Base-by-base conservation (phyloP, 1,284 basidiomycete genomes). In the Amylostereum chailletii region DNA sequence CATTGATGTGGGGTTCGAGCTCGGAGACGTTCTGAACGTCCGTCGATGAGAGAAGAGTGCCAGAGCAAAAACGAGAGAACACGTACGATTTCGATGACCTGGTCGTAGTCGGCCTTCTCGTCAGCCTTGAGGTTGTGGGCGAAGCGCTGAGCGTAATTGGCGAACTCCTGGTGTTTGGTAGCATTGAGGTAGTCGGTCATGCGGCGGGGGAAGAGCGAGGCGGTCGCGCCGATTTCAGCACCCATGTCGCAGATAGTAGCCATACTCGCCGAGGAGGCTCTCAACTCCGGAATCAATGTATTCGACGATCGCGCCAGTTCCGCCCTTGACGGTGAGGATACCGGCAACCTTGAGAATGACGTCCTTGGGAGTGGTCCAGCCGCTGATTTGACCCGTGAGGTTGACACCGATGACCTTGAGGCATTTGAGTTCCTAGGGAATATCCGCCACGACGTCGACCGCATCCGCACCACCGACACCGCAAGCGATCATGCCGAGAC, bases 181-280 rank as follows among this genome's bases (percentile, higher is more conserved):
- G 94, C 94, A 55, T 90, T 81, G 65, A 99, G 79, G 75, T 97
- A 99, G 67, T 86, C 81, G 61, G 69, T 79, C 94, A 98, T 98
- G 62, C 93, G 91, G 60, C 75, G 70, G 79, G 96, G 96, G 92
- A 99, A 99, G 61, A 98, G 71, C 26, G 95, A 98, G 47, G 96
- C 98, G 40, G 95, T 99, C 46, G 95, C 95, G 69, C 96, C 95
- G 62, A 99, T 98, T 74, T 99, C 95, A 64, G 96, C 96, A 80
- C 96, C 96, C 95, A 98, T 99, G 84, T 98, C 99, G 72, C 95
- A 98, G 62, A 96, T 94, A 47, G 95, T 98, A 53, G 91, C 96
- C 95, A 98, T 98, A 75, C 95, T 95, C 45, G 95, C 99, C 93
- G 46, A 94, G 97, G 57, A 98, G 82, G 33, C 91, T 91, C 67